Percentiles rank a stretch among this genome's conserved stretches.
Evolutionary conservation across 176 grass and related monocot species (phyloP).

Genomic region (Microstegium vimineum): DNA sequence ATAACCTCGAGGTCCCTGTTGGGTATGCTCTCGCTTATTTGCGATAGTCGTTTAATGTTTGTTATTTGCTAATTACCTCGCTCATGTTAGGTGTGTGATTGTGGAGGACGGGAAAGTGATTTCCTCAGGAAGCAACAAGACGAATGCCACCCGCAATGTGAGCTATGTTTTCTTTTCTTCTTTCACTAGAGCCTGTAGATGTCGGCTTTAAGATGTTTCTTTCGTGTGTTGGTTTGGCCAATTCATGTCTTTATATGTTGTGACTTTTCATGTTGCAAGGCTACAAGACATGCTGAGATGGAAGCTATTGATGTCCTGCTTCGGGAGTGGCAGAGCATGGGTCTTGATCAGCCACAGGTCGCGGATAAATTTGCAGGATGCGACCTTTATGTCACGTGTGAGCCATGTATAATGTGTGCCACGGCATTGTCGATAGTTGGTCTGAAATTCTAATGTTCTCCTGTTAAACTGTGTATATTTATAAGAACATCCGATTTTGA

Average conservation of each 20-base stretch:
- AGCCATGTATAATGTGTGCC: constrained; percentile 94
- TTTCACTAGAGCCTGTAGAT: not conserved
- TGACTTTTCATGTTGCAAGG: constrained; percentile 33
- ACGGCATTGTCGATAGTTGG: constrained; percentile 80
- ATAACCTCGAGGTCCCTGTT: constrained; percentile 87
- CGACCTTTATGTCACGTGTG: constrained; percentile 86
- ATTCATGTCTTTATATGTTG: not conserved
- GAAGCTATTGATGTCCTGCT: constrained; percentile 84
- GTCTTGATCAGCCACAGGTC: constrained; percentile 56
- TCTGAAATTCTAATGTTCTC: constrained; percentile 19
- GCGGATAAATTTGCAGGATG: constrained; percentile 67
- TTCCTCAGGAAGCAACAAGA: constrained; percentile 70
- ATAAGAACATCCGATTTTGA: not conserved
- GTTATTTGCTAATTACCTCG: not conserved
- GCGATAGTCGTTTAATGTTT: not conserved
- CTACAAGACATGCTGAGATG: constrained; percentile 98
- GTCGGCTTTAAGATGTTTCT: not conserved
- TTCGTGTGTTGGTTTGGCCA: not conserved
- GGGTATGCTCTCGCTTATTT: constrained; percentile 48
- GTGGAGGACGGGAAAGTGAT: constrained; percentile 78
- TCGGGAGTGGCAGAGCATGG: constrained; percentile 70
- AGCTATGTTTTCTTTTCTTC: constrained; percentile 2
- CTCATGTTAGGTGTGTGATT: constrained; percentile 62
- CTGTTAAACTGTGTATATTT: not conserved
- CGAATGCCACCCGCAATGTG: constrained; percentile 79